phyloP scores from a whole-genome alignment of 805 yeast species.

The Starmerella bombicola region DNA sequence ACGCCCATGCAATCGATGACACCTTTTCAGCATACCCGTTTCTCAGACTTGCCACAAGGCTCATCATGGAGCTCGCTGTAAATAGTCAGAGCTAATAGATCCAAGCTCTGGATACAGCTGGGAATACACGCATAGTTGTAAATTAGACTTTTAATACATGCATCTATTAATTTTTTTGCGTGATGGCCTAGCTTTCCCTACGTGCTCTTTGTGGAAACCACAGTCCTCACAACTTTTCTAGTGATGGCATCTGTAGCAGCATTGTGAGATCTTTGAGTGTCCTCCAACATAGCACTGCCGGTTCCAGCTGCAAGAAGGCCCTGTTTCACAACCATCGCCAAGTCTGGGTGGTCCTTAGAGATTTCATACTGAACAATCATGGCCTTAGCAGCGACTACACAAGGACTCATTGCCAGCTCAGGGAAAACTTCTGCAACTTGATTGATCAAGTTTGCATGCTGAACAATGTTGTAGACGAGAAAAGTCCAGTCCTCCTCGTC shows the following conservation, averaged over 20 bases:
- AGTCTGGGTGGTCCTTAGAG: slow-evolving; percentile 11
- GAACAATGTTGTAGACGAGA: slow-evolving; percentile 26
- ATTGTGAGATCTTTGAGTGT: slow-evolving; percentile 7
- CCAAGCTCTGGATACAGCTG: neutral
- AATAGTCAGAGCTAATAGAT: slow-evolving; percentile 51
- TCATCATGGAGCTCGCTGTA: slow-evolving; percentile 94
- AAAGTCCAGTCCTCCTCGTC: slow-evolving; percentile 26
- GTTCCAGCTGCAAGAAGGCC: slow-evolving; percentile 17
- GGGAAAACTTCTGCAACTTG: slow-evolving; percentile 19
- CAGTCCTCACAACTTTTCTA: too few relatives aligned
- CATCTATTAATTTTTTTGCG: neutral
- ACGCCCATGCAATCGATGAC: slow-evolving; percentile 43
- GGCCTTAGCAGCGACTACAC: slow-evolving; percentile 21
- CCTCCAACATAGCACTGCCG: slow-evolving; percentile 1
- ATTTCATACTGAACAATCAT: slow-evolving; percentile 23
- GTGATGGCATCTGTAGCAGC: too few relatives aligned
- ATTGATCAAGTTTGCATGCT: slow-evolving; percentile 21
- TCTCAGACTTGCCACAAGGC: slow-evolving; percentile 76
- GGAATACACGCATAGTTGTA: neutral
- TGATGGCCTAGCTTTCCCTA: too few relatives aligned
- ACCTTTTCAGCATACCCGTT: slow-evolving; percentile 95
- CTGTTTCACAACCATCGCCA: slow-evolving; percentile 15
- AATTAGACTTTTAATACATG: neutral
- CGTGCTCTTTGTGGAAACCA: too few relatives aligned
- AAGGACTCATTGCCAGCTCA: slow-evolving; percentile 12